phyloP scores from a whole-genome alignment of 2,329 filamentous ascomycete genomes.

The Cladobotryum protrusum region DNA sequence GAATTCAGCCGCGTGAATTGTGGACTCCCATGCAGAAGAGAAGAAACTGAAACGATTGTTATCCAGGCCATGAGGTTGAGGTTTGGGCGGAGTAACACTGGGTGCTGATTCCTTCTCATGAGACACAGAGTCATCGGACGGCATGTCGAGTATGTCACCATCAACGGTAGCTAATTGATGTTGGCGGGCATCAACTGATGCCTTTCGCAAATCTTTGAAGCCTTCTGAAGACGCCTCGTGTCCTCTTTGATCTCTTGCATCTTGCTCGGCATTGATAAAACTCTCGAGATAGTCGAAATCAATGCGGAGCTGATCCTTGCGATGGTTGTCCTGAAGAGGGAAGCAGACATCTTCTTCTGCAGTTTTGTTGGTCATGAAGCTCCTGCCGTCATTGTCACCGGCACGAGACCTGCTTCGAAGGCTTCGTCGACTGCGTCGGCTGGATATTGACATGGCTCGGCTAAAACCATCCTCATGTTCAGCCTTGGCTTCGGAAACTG shows the following conservation, averaged over 20 bases:
- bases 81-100: slow-evolving; percentile 30
- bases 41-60: slow-evolving; percentile 93
- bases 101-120: slow-evolving; percentile 42
- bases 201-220: slow-evolving; percentile 29
- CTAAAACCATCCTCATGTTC: slow-evolving; percentile 49
- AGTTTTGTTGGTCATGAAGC: slow-evolving; percentile 59
- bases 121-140: slow-evolving; percentile 38
- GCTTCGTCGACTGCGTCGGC: slow-evolving; percentile 49
- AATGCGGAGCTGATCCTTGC: slow-evolving; percentile 70
- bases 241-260: slow-evolving; percentile 43
- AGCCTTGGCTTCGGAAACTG: slow-evolving; percentile 42
- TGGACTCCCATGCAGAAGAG: slow-evolving; percentile 88
- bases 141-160: slow-evolving; percentile 52
- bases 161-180: slow-evolving; percentile 43
- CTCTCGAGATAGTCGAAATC: slow-evolving; percentile 94
- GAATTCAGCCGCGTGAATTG: slow-evolving; percentile 83
- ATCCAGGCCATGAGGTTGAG: slow-evolving; percentile 41
- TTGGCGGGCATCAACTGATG: slow-evolving; percentile 20
- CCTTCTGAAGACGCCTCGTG: slow-evolving; percentile 36
- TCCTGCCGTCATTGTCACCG: slow-evolving; percentile 55
- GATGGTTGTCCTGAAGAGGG: slow-evolving; percentile 61
- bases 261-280: slow-evolving; percentile 64
- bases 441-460: slow-evolving; percentile 61
- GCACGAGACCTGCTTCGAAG: slow-evolving; percentile 52
- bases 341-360: slow-evolving; percentile 88